phyloP scores from a whole-genome alignment of 352 stramenopile species.

The Peronospora farinosa region DNA sequence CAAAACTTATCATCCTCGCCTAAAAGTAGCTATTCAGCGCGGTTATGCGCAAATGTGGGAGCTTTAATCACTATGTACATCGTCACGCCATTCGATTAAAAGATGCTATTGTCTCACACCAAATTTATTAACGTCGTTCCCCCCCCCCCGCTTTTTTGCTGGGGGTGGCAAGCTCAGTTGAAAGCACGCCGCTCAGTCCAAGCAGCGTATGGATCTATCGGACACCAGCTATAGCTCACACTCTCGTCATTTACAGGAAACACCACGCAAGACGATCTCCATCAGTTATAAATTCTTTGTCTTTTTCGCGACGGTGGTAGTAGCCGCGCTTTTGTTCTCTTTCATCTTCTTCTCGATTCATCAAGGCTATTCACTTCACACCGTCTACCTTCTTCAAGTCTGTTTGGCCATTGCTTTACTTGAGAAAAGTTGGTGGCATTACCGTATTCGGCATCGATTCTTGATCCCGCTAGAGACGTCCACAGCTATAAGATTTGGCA shows the following conservation, averaged over 20 bases:
- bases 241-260: constrained; percentile 4
- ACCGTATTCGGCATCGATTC: constrained; percentile 53
- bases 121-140: no score
- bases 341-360: constrained; percentile 41
- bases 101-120: neutral
- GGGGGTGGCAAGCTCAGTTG: constrained; percentile 16
- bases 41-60: no score
- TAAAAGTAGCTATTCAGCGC: neutral
- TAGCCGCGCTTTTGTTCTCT: constrained; percentile 19
- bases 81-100: constrained; percentile 16
- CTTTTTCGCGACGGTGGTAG: constrained; percentile 10
- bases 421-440: constrained; percentile 58
- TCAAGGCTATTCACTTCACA: constrained; percentile 22
- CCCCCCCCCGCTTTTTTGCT: neutral
- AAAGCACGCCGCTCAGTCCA: constrained; percentile 22
- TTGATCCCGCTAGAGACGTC: constrained; percentile 30
- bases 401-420: constrained; percentile 39
- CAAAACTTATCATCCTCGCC: neutral
- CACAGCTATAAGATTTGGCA: constrained; percentile 9
- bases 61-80: constrained; percentile 20
- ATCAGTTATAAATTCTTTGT: constrained; percentile 15
- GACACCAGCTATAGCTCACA: constrained; percentile 13
- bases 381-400: constrained; percentile 32
- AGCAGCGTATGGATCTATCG: constrained; percentile 18
- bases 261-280: constrained; percentile 17